Base-by-base conservation (phyloP, 1,139 yeast genomes). In the Candida anutae region DNA sequence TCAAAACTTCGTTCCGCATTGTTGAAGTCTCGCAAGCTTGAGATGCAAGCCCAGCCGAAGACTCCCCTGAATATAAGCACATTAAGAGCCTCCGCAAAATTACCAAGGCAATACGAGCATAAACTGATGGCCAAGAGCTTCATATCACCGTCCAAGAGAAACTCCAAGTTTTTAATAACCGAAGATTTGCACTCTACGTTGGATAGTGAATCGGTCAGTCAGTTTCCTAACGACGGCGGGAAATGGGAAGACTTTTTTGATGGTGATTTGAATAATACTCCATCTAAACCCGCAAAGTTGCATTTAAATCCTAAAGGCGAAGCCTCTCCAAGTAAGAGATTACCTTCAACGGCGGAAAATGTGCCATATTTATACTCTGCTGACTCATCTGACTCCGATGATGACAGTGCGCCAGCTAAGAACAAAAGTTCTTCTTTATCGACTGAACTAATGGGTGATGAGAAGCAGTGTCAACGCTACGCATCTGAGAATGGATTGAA, bases 1-100 rank as follows among this genome's bases (percentile, higher is more conserved):
- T 55, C 71, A 9, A 73, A 69, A 40, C 59, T 77, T 36, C 66
- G 78, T 47, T 52, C 66, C 10, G 65, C 64, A 4, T 50, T 74
- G 11, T 45, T 69, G 36, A 74, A 69, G 44, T 39, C 55, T 16
- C 68, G 63, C 41, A 45, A 45, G 23, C 55, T 51, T 3, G 50
- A 45, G 5, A 37, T 27, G 16, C 30, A 30, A 13, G 28, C 21
- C 18, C 37, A 32, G 21, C 37, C 13, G 38, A 43, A 24, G 29
- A 36, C 31, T 13, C 39, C 31, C 20, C 32, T 24, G 33, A 45
- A 33, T 21, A 28, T 23, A 40, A 26, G 30, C 31, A 42, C 36
- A 39, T 33, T 25, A 27, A 39, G 34, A 38, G 22, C 39, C 16
- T 36, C 38, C 30, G 43, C 53, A 33, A 48, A 53, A 34, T 30